Evolutionary conservation across 1,284 basidiomycete genomes (phyloP), one percentile per base, ranked within the genome.

Genomic region (Ustilago nuda): DNA sequence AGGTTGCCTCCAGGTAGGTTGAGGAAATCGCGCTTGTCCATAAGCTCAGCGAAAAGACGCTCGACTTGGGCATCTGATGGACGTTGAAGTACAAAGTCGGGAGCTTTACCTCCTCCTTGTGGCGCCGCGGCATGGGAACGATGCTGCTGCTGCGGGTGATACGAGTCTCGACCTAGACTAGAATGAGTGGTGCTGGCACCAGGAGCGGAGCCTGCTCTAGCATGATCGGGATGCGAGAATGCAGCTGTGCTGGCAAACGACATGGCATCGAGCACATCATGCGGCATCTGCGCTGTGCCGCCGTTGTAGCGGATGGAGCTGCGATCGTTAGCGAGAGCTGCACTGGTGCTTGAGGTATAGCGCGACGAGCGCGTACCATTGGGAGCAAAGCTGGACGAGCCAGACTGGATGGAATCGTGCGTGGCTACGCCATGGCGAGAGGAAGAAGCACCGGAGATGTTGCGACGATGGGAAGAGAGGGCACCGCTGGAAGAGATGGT

Each of bases 11-110:
- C 81, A 3, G 83, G 75, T 1, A 77, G 63, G 46, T 74, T 73
- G 62, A 84, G 76, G 45, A 85, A 81, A 56, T 85, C 84, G 45
- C 84, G 77, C 53, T 81, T 82, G 58, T 79, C 79, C 81, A 85
- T 85, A 45, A 85, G 76, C 36, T 85, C 84, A 27, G 82, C 76
- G 67, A 85, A 85, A 63, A 85, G 79, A 23, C 82, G 73, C 56
- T 85, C 83, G 23, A 85, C 79, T 27, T 83, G 74, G 17, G 66
- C 77, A 51, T 84, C 81, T 13, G 73, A 37, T 1, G 84, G 84
- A 19, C 83, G 72, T 27, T 68, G 63, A 0, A 77, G 56, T 17
- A 68, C 62, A 45, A 85, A 82, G 19, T 84, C 84, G 41, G 75
- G 64, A 15, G 71, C 71, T 50, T 70, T 73, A 32, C 36, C 61